Base-by-base conservation (phyloP, 345 rosid genomes). In the Melaleuca alternifolia region DNA sequence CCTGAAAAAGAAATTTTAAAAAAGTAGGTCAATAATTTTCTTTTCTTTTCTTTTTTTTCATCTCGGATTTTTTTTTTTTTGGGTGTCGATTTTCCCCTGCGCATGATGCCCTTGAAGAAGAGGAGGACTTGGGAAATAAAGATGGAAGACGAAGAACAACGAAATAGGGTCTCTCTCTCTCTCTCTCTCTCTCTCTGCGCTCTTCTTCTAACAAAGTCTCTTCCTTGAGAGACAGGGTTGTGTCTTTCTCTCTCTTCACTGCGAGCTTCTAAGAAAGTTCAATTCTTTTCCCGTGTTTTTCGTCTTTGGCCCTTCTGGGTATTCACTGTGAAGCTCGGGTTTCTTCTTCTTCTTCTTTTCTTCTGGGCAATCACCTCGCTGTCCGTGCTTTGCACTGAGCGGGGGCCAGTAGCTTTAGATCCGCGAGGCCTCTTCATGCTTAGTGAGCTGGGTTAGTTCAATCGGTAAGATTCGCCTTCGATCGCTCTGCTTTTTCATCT, bases 381-480 rank as follows among this genome's bases (percentile, higher is more conserved):
- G 44, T 53, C 28, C 26, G 51, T 54, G 37, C 59, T 26, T 24
- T 85, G 65, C 50, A 71, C 81, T 71, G 81, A 37, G 41, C 41
- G 21, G 26, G 56, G 48, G 48, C 81, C 13, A 71, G 81, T 71
- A 21, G 81, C 24, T 61, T 21, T 91, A 94, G 96, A 93, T 93
- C 94, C 93, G 88, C 65, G 54, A 77, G 65, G 54, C 18, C 48
- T 83, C 57, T 52, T 15, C 59, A 41, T 51, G 46, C 57, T 41
- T 50, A 33, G 85, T 71, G 81, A 71, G 81, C 81, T 71, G 81
- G 81, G 81, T 20, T 37, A 71, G 52, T 82, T 44, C 65, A 37
- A 82, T 48, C 20, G 95, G 95, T 93, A 92, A 93, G 93, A 85
- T 89, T 91, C 53, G 51, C 86, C 41, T 87, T 56, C 37, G 71